Percentiles rank a stretch among this genome's conserved stretches.
Conservation (phyloP, 257 asterid genomes). For the Leptodermis oblonga region DNA sequence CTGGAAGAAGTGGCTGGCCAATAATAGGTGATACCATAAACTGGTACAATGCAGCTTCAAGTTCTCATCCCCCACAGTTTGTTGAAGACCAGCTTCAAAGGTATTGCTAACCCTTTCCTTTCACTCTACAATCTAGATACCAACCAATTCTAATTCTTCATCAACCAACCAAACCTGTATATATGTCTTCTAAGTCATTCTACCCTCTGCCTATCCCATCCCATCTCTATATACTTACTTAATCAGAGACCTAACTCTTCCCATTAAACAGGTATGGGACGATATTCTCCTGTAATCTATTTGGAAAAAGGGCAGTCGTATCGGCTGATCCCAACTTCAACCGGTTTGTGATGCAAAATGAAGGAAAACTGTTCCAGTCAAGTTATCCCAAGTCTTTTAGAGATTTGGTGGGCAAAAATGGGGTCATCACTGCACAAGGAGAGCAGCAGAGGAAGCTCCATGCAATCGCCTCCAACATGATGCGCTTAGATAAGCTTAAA, state of each 20-base stretch:
- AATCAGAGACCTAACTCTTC: background rate
- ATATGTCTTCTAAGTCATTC: background rate
- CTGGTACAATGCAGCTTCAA: slow-evolving; percentile 83
- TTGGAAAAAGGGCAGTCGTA: slow-evolving; percentile 76
- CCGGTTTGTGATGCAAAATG: slow-evolving; percentile 78
- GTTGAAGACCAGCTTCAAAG: slow-evolving; percentile 68
- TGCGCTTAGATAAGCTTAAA: slow-evolving; percentile 73
- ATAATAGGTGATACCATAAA: slow-evolving; percentile 66
- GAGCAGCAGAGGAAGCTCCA: slow-evolving; percentile 80
- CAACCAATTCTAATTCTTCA: background rate
- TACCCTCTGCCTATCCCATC: background rate
- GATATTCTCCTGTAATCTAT: slow-evolving; percentile 68
- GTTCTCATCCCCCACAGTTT: slow-evolving; percentile 79
- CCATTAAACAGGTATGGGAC: slow-evolving; percentile 54
- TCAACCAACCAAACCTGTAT: background rate
- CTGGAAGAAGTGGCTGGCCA: slow-evolving; percentile 84
- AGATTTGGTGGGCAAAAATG: slow-evolving; percentile 81
- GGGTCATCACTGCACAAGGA: slow-evolving; percentile 77
- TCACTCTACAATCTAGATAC: too few species aligned
- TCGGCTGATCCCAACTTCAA: slow-evolving; percentile 82
- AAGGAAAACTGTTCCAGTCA: slow-evolving; percentile 74
- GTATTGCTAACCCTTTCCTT: slow-evolving; percentile 15
- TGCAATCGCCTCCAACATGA: slow-evolving; percentile 75
- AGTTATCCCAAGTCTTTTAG: slow-evolving; percentile 87
- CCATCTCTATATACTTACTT: background rate